Evolutionary conservation across 139 green algal species (phyloP), one percentile per base, ranked within the genome.

Genomic region (Haematococcus sp.): DNA sequence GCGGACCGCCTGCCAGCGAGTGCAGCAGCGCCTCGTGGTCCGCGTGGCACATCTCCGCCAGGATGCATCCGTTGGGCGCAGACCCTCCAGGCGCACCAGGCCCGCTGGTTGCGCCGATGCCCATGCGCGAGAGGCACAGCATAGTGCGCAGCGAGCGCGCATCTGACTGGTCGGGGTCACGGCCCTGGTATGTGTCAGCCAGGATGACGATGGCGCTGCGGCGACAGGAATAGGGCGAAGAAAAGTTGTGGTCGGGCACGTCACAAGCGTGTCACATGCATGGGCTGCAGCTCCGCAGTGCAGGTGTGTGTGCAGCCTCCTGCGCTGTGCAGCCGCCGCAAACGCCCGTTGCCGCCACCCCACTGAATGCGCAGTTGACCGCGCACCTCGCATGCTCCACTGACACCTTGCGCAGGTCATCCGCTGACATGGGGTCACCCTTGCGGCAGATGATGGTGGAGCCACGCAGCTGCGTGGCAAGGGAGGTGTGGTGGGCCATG

Each of bases 321-420:
- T 11, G 40, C 40, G 40, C 40, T 49, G 40, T 11, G 40, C 40
- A 49, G 7, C n/a, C n/a, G n/a, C n/a, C n/a, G n/a, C n/a, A n/a
- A 49, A 49, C 7, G 40, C 40, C 40, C 40, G 40, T 49, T 49
- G 7, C 7, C 11, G 11, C 11, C 7, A 7, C 40, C 40, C 40
- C 40, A 19, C 11, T 49, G 40, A 7, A 7, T 49, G 7, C 7
- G 9, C 54, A 11, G 54, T 28, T 5, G 9, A 28, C 54, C 23
- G 46, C 46, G 15, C 54, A 61, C 54, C 54, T 61, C 4, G 54
- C 54, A 61, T 61, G 54, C 54, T 61, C 22, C 9, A 61, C 54
- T 20, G 54, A 61, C 54, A 61, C 54, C 54, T 61, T 61, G 54
- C 54, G 23, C 54, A 61, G 54, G 22, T 61, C 54, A 61, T 25